phyloP scores from a whole-genome alignment of 371 early-diverging fungal genomes.

The Mucor plumbeus region DNA sequence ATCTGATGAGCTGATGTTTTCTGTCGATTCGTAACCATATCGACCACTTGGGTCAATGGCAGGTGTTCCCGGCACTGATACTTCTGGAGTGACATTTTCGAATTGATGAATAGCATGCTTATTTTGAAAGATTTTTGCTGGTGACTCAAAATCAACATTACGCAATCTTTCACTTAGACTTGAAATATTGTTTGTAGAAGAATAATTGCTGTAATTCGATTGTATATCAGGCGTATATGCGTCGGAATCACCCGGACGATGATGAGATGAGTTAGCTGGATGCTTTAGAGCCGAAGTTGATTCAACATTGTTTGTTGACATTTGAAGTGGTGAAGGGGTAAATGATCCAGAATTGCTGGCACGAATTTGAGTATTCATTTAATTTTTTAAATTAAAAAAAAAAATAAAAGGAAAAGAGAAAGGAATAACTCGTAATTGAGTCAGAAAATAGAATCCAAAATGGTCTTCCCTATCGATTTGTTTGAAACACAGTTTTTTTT shows the following conservation, averaged over 20 bases:
- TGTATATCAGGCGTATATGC: neutral
- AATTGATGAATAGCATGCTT: constrained; percentile 38
- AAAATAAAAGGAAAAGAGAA: neutral
- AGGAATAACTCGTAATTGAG: neutral
- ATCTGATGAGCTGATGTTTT: constrained; percentile 10
- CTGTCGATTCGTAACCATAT: neutral
- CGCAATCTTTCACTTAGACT: constrained; percentile 23
- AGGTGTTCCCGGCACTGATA: constrained; percentile 38
- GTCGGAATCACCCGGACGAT: neutral
- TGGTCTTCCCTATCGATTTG: neutral
- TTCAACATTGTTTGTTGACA: constrained; percentile 3
- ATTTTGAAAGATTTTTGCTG: constrained; percentile 45
- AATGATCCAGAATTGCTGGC: neutral
- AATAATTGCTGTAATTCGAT: constrained; percentile 1
- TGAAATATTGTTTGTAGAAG: neutral
- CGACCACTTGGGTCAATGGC: neutral
- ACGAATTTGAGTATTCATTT: constrained; percentile 2
- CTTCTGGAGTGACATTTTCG: constrained; percentile 42
- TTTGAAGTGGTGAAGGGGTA: constrained; percentile 11
- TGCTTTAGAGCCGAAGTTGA: neutral
- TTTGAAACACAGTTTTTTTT: constrained; percentile 15
- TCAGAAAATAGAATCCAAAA: constrained; percentile 6
- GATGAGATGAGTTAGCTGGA: neutral
- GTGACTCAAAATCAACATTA: constrained; percentile 40
- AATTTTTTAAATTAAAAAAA: neutral